phyloP scores from a whole-genome alignment of 2,329 filamentous ascomycete species.

The Diaporthe amygdali region DNA sequence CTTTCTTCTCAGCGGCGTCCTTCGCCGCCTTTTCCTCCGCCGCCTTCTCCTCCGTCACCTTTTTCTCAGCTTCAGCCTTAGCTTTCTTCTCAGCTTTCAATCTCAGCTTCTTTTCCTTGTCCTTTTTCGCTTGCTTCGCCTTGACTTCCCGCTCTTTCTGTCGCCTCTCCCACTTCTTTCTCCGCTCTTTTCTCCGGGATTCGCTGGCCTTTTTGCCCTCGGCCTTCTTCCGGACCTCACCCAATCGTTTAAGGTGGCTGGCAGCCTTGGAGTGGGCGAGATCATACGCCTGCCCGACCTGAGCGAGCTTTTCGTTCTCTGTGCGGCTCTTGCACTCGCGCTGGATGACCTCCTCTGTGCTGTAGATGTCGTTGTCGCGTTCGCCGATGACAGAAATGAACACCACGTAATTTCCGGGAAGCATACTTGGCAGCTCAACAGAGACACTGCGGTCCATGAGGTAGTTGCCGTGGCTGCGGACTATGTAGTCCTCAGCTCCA shows the following conservation, averaged over 20 bases:
- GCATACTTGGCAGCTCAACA: constrained; percentile 72
- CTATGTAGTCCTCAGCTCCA: constrained; percentile 55
- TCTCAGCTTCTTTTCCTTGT: constrained; percentile 45
- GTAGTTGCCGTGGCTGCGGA: constrained; percentile 58
- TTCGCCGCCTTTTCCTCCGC: constrained; percentile 26
- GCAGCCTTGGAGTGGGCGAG: constrained; percentile 68
- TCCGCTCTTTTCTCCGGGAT: constrained; percentile 49
- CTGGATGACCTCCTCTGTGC: constrained; percentile 71
- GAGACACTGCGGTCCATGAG: constrained; percentile 77
- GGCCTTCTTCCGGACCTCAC: constrained; percentile 51
- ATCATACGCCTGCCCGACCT: constrained; percentile 74
- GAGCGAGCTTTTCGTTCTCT: constrained; percentile 79
- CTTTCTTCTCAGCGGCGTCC: constrained; percentile 30
- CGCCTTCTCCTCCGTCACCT: constrained; percentile 28
- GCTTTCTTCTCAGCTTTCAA: constrained; percentile 44
- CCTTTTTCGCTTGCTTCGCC: constrained; percentile 46
- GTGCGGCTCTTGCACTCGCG: constrained; percentile 64
- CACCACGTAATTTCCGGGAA: constrained; percentile 76
- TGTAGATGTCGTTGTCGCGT: constrained; percentile 54
- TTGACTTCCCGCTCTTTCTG: constrained; percentile 43
- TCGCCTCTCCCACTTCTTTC: constrained; percentile 42
- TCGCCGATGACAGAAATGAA: constrained; percentile 76
- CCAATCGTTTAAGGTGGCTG: constrained; percentile 43
- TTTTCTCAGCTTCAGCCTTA: constrained; percentile 34
- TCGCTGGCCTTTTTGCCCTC: constrained; percentile 55